Evolutionary conservation across 2,329 filamentous ascomycete species (phyloP).

Genomic region (Trichoderma koningii): DNA sequence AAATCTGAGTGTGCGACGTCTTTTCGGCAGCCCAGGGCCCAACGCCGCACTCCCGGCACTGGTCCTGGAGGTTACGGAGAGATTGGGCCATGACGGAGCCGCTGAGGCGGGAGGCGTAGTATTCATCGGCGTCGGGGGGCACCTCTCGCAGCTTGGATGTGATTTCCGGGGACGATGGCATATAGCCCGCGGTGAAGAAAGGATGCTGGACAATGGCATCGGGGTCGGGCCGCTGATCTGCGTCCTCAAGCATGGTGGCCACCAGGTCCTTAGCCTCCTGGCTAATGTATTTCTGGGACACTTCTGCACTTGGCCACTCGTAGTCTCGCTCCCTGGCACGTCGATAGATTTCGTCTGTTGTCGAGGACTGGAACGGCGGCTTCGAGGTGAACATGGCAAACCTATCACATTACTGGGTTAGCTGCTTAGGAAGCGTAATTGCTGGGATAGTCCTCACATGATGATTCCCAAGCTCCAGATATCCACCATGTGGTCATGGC

Average conservation of each 20-base stretch:
- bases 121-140: constrained; percentile 59
- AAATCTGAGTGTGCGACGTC: constrained; percentile 57
- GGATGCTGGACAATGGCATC: constrained; percentile 77
- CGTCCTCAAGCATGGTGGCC: constrained; percentile 72
- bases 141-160: constrained; percentile 58
- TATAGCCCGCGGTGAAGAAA: constrained; percentile 76
- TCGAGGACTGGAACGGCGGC: constrained; percentile 92
- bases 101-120: constrained; percentile 54
- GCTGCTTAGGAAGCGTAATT: constrained; percentile 13
- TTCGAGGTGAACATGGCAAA: constrained; percentile 97
- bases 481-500: constrained; percentile 96
- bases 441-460: constrained; percentile 60
- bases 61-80: constrained; percentile 55
- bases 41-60: constrained; percentile 61
- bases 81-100: constrained; percentile 50
- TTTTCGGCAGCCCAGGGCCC: constrained; percentile 55
- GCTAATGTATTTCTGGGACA: constrained; percentile 69
- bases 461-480: constrained; percentile 99
- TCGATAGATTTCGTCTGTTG: constrained; percentile 82
- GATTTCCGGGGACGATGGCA: constrained; percentile 65
- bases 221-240: constrained; percentile 72
- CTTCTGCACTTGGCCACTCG: constrained; percentile 72
- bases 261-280: constrained; percentile 77
- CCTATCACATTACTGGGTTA: constrained; percentile 45
- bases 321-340: constrained; percentile 72